Conservation (phyloP, 352 stramenopile species). For the Phytopythium vexans region DNA sequence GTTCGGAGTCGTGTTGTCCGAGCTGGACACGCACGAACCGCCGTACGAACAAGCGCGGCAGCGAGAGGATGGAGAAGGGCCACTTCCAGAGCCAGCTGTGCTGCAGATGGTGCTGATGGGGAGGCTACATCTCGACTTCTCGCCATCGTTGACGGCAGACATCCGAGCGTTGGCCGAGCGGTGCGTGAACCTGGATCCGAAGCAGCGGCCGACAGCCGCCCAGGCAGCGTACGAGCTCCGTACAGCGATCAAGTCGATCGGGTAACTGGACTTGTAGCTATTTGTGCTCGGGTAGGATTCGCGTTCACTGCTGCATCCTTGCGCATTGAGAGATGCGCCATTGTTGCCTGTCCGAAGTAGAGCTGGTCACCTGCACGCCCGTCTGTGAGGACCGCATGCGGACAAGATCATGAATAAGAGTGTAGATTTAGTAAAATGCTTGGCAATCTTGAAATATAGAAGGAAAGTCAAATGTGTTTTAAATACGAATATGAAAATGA, state of each 20-base stretch:
- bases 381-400: no score
- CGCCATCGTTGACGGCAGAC: constrained; percentile 6
- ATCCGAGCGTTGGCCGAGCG: constrained; percentile 9
- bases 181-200: constrained; percentile 19
- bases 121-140: constrained; percentile 17
- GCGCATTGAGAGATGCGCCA: no score
- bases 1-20: constrained; percentile 22
- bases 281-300: no score
- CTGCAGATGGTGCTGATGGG: constrained; percentile 28
- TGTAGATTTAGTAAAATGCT: no score
- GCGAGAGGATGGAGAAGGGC: constrained; percentile 1
- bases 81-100: constrained; percentile 18
- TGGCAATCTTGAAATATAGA: no score
- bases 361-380: no score
- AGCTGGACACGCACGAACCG: constrained; percentile 26
- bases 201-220: constrained; percentile 11
- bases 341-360: no score
- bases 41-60: constrained; percentile 25
- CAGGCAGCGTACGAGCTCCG: constrained; percentile 36
- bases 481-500: no score
- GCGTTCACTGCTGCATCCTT: no score
- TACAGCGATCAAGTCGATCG: neutral
- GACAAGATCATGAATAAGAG: no score
- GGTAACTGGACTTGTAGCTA: no score
- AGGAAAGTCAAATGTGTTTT: no score